Evolutionary conservation across 2,329 filamentous ascomycete genomes (phyloP).

Genomic region (Colletotrichum siamense): DNA sequence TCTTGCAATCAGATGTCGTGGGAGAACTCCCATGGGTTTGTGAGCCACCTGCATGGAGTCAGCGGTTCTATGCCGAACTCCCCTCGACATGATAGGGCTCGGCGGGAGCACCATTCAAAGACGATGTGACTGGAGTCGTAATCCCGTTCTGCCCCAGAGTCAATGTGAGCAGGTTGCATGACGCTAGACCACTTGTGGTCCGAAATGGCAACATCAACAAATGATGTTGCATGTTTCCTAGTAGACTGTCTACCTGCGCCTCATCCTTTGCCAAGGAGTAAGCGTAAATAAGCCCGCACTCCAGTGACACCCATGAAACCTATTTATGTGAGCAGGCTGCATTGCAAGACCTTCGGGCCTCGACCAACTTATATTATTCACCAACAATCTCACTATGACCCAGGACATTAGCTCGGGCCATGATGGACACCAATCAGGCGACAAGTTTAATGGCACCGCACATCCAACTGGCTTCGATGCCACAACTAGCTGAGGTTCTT

Average conservation of each 20-base stretch:
- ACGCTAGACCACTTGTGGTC: slow-evolving; percentile 28
- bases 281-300: background rate
- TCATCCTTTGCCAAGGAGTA: background rate
- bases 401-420: slow-evolving; percentile 18
- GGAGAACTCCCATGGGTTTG: background rate
- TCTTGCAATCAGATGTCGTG: background rate
- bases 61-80: background rate
- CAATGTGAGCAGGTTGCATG: slow-evolving; percentile 40
- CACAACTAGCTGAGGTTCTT: slow-evolving; percentile 43
- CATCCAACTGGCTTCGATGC: background rate
- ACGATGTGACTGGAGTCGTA: background rate
- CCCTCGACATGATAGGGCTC: background rate
- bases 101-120: background rate
- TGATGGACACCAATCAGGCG: slow-evolving; percentile 19
- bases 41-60: background rate
- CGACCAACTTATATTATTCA: background rate
- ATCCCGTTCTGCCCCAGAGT: background rate
- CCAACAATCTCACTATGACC: background rate
- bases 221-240: background rate
- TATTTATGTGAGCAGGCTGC: background rate
- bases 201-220: background rate
- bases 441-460: background rate
- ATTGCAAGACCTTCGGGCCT: background rate
- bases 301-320: background rate
- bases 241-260: background rate